Conservation (phyloP, 1,284 basidiomycete genomes). For the Fistulinella cinereoalba region DNA sequence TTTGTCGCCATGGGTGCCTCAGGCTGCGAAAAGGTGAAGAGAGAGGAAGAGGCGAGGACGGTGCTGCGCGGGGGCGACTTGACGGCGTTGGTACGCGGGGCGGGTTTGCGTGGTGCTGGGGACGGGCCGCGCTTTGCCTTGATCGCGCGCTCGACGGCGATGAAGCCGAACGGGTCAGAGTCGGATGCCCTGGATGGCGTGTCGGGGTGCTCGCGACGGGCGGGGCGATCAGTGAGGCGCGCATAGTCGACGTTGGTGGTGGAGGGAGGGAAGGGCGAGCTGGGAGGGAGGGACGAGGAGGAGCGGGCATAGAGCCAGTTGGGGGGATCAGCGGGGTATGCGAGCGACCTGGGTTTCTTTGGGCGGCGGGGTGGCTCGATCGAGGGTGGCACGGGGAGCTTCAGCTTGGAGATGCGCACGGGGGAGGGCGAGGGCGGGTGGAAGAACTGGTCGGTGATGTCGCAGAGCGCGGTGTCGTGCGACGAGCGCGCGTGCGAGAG, state of each 20-base stretch:
- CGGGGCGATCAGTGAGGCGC: conserved; percentile 5
- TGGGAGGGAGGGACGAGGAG: conserved; percentile 33
- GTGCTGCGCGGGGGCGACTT: conserved; percentile 27
- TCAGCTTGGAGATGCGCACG: conserved; percentile 24
- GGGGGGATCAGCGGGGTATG: conserved; percentile 32
- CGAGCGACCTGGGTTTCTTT: conserved; percentile 33
- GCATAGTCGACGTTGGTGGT: conserved; percentile 16
- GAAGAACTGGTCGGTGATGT: conserved; percentile 35
- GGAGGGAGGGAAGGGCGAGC: conserved; percentile 31
- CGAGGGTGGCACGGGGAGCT: conserved; percentile 10
- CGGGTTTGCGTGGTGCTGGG: conserved; percentile 8
- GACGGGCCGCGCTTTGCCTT: conserved; percentile 24
- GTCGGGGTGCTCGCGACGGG: conserved; percentile 7
- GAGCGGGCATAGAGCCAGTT: conserved; percentile 28
- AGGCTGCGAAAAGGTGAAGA: conserved; percentile 9
- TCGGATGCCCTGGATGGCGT: conserved; percentile 26
- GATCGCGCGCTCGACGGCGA: conserved; percentile 40
- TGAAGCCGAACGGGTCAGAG: conserved; percentile 45
- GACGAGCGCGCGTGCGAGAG: conserved; percentile 17
- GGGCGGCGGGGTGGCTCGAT: conserved; percentile 31
- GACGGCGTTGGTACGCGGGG: conserved; percentile 6
- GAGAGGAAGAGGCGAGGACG: conserved; percentile 13
- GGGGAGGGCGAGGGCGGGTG: conserved; percentile 34
- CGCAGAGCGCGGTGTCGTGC: conserved; percentile 25
- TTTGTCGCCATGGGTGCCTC: conserved; percentile 29